phyloP scores from a whole-genome alignment of 139 green algal species.

The Coelastrella sp. region DNA sequence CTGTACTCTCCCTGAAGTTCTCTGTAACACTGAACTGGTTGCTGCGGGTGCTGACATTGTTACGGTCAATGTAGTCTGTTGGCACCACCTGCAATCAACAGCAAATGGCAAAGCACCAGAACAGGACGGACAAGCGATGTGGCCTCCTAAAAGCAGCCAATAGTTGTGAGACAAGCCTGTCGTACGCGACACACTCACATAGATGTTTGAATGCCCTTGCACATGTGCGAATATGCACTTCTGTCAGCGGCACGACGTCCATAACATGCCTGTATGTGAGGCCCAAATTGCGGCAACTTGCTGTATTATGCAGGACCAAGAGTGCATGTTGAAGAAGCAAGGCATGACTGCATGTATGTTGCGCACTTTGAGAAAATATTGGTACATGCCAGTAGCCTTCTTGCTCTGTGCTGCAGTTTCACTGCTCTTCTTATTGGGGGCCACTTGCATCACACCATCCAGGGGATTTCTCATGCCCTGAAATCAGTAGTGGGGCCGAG shows the following conservation, averaged over 20 bases:
- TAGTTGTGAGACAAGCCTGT: background rate
- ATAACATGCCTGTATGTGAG: too few species aligned
- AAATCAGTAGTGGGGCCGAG: background rate
- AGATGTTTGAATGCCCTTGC: too few species aligned
- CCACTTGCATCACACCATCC: slow-evolving; percentile 62
- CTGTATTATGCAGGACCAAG: background rate
- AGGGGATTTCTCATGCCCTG: slow-evolving; percentile 87
- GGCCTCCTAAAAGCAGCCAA: background rate
- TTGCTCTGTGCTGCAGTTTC: background rate
- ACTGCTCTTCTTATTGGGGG: background rate
- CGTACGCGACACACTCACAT: too few species aligned
- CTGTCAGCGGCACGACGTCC: too few species aligned
- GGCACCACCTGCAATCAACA: slow-evolving; percentile 85
- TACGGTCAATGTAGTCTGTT: slow-evolving; percentile 83
- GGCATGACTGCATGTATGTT: too few species aligned
- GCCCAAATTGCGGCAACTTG: background rate
- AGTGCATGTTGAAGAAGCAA: too few species aligned
- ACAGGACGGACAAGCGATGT: background rate
- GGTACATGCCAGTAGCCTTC: slow-evolving; percentile 83
- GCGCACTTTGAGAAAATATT: slow-evolving; percentile 97
- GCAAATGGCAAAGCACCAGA: background rate
- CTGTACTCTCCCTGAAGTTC: slow-evolving; percentile 83
- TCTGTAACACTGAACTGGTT: slow-evolving; percentile 99
- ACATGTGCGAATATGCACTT: too few species aligned
- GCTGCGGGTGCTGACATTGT: slow-evolving; percentile 76